Percentiles rank a stretch among this genome's conserved stretches.
phyloP scores from a whole-genome alignment of 108 stramenopile species.

The Fragilariopsis cylindrus region DNA sequence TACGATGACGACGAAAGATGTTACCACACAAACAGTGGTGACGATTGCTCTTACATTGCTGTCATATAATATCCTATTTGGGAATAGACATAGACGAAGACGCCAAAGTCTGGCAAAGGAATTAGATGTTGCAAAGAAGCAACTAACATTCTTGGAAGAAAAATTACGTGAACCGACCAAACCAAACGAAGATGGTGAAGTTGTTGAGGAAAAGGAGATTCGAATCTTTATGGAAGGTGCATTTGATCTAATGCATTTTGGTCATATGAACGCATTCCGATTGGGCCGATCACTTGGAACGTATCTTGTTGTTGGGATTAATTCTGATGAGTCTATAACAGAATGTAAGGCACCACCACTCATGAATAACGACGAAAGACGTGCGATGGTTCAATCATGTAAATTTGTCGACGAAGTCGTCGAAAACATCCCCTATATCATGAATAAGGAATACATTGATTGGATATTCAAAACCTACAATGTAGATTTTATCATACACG shows the following conservation, averaged over 20 bases:
- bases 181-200: constrained; percentile 19
- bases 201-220: constrained; percentile 49
- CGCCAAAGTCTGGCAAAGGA: constrained; percentile 56
- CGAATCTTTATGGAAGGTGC: constrained; percentile 98
- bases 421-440: constrained; percentile 94
- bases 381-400: constrained; percentile 92
- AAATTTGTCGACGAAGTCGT: constrained; percentile 99
- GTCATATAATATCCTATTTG: constrained; percentile 56
- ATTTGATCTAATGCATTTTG: constrained; percentile 98
- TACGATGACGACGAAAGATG: background rate
- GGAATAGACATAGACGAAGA: constrained; percentile 57
- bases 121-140: constrained; percentile 50
- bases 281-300: constrained; percentile 94
- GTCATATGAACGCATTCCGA: constrained; percentile 99
- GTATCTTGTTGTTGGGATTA: constrained; percentile 95
- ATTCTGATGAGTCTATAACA: constrained; percentile 93
- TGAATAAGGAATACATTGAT: constrained; percentile 93
- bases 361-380: constrained; percentile 93
- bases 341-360: constrained; percentile 95
- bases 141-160: constrained; percentile 69
- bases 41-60: constrained; percentile 51
- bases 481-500: constrained; percentile 96
- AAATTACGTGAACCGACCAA: constrained; percentile 42
- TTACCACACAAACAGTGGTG: constrained; percentile 16
- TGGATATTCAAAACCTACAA: constrained; percentile 85